Evolutionary conservation across 331 rosid genomes (phyloP), one percentile per base, ranked within the genome.

Genomic region (Malus hybrid): DNA sequence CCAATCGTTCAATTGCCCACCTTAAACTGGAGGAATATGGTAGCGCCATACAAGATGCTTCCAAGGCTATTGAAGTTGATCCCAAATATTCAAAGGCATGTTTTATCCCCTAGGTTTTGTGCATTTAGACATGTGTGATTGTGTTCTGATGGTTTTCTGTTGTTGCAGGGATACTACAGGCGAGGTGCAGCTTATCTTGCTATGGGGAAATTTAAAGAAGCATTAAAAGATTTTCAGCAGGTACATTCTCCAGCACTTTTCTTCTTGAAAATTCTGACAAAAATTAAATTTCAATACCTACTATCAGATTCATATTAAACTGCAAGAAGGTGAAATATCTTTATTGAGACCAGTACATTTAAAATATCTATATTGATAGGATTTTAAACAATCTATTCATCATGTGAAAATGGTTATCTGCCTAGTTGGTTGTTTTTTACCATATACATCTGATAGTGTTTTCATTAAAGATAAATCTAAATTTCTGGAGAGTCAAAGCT

Each of bases 181-280:
- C 87, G 97, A 77, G 99, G 99, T 42, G 93, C 97, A 44, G 97
- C 99, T 75, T 87, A 85, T 82, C 96, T 94, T 78, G 95, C 93
- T 50, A 82, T 94, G 89, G 99, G 97, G 16, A 94, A 94, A 76
- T 89, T 94, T 82, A 94, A 90, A 91, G 99, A 94, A n/a, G 99
- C 99, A 24, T 86, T 94, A 74, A 94, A 92, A 74, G 99, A 94
- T 90, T 94, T 94, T 85, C 99, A 94, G 83, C 97, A 92, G 97
- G 99, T 94, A 81, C 66, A 56, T 74, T 50, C 24, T 7, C 54
- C 65, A 67, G 65, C 52, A 32, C 62, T 28, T 65, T 46, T 73
- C 67, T 34, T 39, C 32, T 24, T 57, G n/a, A 34, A 60, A 69
- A 32, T 32, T 67, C 27, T 63, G 64, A 22, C 2, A 32, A 42